Percentiles rank a stretch among this genome's conserved stretches.
phyloP scores from a whole-genome alignment of 805 yeast genomes.

The Kregervanrija fluxuum region DNA sequence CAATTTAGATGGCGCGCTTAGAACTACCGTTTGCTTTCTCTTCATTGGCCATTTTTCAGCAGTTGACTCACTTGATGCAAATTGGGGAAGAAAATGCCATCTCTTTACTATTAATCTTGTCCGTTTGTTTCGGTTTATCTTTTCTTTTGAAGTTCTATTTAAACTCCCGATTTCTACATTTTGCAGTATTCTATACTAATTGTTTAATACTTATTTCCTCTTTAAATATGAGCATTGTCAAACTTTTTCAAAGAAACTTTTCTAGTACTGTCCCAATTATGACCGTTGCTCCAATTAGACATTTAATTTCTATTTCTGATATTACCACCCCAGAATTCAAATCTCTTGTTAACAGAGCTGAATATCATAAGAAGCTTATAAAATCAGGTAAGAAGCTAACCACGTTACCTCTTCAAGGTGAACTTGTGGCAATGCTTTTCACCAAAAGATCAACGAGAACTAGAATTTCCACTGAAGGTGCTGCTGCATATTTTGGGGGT shows the following conservation, averaged over 20 bases:
- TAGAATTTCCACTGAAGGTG: slow-evolving; percentile 90
- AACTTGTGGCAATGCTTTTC: slow-evolving; percentile 75
- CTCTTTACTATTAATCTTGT: background rate
- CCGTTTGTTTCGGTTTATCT: background rate
- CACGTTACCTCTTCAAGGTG: slow-evolving; percentile 58
- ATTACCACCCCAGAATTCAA: slow-evolving; percentile 65
- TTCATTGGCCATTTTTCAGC: too few species aligned
- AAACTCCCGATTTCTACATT: too few species aligned
- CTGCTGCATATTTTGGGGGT: slow-evolving; percentile 87
- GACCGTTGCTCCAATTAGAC: slow-evolving; percentile 40
- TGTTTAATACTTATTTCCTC: background rate
- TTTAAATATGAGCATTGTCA: slow-evolving; percentile 9
- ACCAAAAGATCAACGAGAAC: slow-evolving; percentile 94
- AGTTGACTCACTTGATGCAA: too few species aligned
- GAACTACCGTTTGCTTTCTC: too few species aligned
- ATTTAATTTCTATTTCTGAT: slow-evolving; percentile 76
- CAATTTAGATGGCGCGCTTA: too few species aligned
- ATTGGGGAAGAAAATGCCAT: too few species aligned
- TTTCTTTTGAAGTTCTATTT: too few species aligned
- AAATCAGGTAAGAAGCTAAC: slow-evolving; percentile 42
- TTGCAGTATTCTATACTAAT: too few species aligned
- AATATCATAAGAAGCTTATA: slow-evolving; percentile 54
- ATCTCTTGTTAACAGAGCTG: slow-evolving; percentile 67
- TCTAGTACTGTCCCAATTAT: slow-evolving; percentile 14
- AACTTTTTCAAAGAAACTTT: slow-evolving; percentile 24